These are phyloP conservation scores for Phyllostachys edulis DNA, from an alignment of 176 grass and related monocot genomes.

Conservation along the genomic window DNA sequence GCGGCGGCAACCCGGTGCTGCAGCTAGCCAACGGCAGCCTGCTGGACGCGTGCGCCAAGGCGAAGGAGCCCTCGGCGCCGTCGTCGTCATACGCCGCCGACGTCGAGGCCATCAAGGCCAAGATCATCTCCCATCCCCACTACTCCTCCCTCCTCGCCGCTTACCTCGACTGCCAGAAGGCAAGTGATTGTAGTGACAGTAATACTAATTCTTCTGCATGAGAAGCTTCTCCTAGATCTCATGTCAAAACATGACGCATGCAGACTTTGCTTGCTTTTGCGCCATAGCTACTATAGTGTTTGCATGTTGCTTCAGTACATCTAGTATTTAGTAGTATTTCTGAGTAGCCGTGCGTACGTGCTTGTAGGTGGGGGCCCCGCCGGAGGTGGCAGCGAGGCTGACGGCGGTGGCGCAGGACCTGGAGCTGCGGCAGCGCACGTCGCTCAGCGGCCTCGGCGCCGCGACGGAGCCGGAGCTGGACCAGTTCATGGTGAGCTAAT, in stretches of 20 bases:
- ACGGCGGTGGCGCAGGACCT: slow-evolving; percentile 73
- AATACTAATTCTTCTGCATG: slow-evolving; percentile 13
- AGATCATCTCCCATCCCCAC: slow-evolving; percentile 93
- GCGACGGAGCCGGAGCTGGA: slow-evolving; percentile 88
- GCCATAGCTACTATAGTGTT: slow-evolving; percentile 1
- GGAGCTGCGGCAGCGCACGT: slow-evolving; percentile 67
- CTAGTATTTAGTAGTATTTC: slow-evolving; percentile 1
- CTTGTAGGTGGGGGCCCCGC: slow-evolving; percentile 86
- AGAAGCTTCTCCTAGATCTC: slow-evolving; percentile 36
- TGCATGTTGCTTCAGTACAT: slow-evolving; percentile 13
- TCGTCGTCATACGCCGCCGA: slow-evolving; percentile 58
- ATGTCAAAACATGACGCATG: slow-evolving; percentile 37
- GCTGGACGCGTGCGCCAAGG: slow-evolving; percentile 51
- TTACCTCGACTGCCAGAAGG: slow-evolving; percentile 99
- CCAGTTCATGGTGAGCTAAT: slow-evolving; percentile 85
- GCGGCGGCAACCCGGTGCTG: slow-evolving; percentile 35
- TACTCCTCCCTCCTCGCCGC: slow-evolving; percentile 91
- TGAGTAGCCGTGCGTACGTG: background rate
- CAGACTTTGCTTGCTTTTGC: slow-evolving; percentile 22
- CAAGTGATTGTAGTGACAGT: slow-evolving; percentile 21
- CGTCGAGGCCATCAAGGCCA: slow-evolving; percentile 88
- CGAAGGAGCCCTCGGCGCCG: slow-evolving; percentile 68
- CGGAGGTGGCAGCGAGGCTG: slow-evolving; percentile 71
- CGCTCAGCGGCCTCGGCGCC: slow-evolving; percentile 49
- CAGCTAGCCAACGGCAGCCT: slow-evolving; percentile 44